Evolutionary conservation across 805 yeast species (phyloP).

Genomic region (Suhomyces sp.): DNA sequence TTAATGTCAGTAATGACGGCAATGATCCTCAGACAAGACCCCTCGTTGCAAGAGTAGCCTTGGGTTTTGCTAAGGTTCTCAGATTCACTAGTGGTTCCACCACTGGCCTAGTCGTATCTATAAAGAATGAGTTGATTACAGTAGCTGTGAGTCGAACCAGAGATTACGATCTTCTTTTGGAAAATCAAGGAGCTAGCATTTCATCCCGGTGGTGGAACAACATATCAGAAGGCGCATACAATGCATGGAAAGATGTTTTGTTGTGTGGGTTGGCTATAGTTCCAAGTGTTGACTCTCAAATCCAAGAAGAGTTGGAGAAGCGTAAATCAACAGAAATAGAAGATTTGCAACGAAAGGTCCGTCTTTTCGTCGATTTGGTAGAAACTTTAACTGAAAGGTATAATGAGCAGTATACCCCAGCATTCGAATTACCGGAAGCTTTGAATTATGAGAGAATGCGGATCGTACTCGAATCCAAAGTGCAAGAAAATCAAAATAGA

Average conservation of each 20-base stretch:
- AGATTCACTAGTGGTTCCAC: background rate
- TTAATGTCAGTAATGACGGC: background rate
- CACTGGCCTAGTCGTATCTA: background rate
- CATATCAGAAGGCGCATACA: slow-evolving; percentile 10
- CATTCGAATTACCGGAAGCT: slow-evolving; percentile 6
- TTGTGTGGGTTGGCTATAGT: slow-evolving; percentile 15
- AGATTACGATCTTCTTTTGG: slow-evolving; percentile 20
- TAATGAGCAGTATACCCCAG: slow-evolving; percentile 3
- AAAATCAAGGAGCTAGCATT: background rate
- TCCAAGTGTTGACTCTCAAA: slow-evolving; percentile 13
- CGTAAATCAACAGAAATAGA: slow-evolving; percentile 17
- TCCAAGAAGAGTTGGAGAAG: slow-evolving; percentile 12
- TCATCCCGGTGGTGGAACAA: slow-evolving; percentile 4
- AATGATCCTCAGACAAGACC: background rate
- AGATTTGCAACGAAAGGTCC: slow-evolving; percentile 12
- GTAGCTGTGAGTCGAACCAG: slow-evolving; percentile 17
- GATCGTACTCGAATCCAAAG: background rate
- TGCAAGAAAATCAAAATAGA: background rate
- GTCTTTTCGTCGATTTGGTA: slow-evolving; percentile 5
- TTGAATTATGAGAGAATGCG: background rate
- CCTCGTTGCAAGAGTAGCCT: background rate
- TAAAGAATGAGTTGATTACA: slow-evolving; percentile 10
- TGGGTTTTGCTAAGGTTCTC: background rate
- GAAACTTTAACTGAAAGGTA: slow-evolving; percentile 9
- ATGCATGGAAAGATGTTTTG: slow-evolving; percentile 17